Conservation (phyloP, 1,284 basidiomycete species). For the Stereum hirsutum region DNA sequence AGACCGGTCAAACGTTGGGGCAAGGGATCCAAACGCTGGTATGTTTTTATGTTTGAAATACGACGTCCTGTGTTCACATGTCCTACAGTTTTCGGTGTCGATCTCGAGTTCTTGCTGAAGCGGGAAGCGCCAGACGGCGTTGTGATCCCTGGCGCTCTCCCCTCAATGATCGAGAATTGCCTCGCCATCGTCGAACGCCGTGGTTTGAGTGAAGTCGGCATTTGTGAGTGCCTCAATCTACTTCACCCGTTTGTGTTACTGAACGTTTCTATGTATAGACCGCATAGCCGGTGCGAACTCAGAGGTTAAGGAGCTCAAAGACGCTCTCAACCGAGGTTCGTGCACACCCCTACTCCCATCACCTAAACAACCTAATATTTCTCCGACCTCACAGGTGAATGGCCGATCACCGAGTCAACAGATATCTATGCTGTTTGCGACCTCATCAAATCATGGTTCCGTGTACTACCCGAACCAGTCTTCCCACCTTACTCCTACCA, state of each 20-base stretch:
- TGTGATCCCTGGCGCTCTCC: conserved; percentile 47
- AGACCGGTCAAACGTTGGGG: conserved; percentile 29
- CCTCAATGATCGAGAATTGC: conserved; percentile 55
- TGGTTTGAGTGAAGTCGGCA: conserved; percentile 72
- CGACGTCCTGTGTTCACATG: not conserved
- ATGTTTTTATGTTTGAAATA: conserved; percentile 14
- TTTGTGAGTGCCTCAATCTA: conserved; percentile 47
- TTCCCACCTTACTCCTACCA: conserved; percentile 65
- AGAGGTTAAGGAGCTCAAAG: conserved; percentile 58
- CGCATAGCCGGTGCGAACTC: conserved; percentile 74
- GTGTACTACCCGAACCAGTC: conserved; percentile 67
- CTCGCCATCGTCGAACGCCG: conserved; percentile 63
- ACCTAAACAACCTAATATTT: too few relatives aligned
- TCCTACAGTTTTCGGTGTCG: conserved; percentile 65
- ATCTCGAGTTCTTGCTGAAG: conserved; percentile 55
- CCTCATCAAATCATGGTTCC: conserved; percentile 76
- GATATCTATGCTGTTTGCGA: conserved; percentile 80
- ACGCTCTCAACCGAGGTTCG: conserved; percentile 63
- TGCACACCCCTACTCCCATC: too few relatives aligned
- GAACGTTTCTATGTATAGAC: conserved; percentile 30
- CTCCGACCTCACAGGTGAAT: too few relatives aligned
- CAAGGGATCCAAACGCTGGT: conserved; percentile 58
- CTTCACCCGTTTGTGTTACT: not conserved
- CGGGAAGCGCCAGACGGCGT: conserved; percentile 48
- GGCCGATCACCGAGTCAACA: conserved; percentile 44